These are phyloP conservation scores for Colletotrichum tofieldiae DNA, from an alignment of 2,329 filamentous ascomycete species.

Conservation along the genomic window DNA sequence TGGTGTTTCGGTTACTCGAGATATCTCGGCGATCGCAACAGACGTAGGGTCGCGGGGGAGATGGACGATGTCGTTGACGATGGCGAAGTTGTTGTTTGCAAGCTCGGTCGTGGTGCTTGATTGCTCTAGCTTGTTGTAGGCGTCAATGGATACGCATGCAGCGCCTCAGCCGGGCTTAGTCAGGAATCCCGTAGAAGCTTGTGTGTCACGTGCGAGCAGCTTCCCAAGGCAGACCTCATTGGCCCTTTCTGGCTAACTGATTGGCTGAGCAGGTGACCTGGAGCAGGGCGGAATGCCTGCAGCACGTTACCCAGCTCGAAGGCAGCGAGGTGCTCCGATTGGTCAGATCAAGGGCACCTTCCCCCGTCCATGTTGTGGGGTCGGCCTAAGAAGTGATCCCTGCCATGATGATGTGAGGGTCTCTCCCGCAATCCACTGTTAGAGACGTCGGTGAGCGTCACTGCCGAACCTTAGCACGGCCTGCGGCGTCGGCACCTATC, in stretches of 20 bases:
- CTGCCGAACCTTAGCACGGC: slow-evolving; percentile 16
- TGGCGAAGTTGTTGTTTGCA: slow-evolving; percentile 29
- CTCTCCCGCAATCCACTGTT: slow-evolving; percentile 43
- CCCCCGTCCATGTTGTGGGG: slow-evolving; percentile 32
- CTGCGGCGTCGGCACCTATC: slow-evolving; percentile 34
- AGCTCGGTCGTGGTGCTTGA: slow-evolving; percentile 14
- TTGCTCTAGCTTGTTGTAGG: slow-evolving; percentile 41
- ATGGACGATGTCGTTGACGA: slow-evolving; percentile 26
- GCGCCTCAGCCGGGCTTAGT: slow-evolving; percentile 43
- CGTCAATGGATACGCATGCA: slow-evolving; percentile 46
- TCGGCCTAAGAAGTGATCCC: slow-evolving; percentile 13
- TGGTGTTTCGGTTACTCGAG: neutral
- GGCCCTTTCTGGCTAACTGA: slow-evolving; percentile 1
- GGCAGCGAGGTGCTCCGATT: slow-evolving; percentile 38
- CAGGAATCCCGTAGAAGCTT: slow-evolving; percentile 14
- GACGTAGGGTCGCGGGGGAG: neutral
- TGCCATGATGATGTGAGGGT: slow-evolving; percentile 42
- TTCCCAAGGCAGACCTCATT: neutral
- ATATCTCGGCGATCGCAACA: neutral
- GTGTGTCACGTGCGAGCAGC: neutral
- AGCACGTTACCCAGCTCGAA: slow-evolving; percentile 21
- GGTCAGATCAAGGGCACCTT: neutral
- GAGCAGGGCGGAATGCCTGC: slow-evolving; percentile 39
- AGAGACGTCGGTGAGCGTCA: slow-evolving; percentile 15
- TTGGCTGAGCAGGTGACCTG: slow-evolving; percentile 22